A percentile compares a stretch with the other conserved stretches of the same genome.
phyloP scores from a whole-genome alignment of 2,329 filamentous ascomycete genomes.

The Plectosphaerella plurivora region DNA sequence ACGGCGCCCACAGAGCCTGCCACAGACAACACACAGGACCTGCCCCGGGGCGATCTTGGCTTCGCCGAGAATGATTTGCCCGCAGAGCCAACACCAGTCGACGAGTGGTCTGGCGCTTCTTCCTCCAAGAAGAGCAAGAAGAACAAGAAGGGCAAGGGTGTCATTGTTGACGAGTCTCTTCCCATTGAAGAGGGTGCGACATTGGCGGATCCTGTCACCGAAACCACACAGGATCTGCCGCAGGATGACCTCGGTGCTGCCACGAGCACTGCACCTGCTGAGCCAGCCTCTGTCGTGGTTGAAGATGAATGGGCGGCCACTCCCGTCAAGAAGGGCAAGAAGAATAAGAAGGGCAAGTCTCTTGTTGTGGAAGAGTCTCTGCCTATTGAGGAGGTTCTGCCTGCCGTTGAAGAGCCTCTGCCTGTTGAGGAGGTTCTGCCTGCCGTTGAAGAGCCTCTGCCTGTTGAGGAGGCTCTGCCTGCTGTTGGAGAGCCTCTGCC shows the following conservation, averaged over 20 bases:
- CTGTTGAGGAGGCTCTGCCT: not conserved
- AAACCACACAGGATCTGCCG: too few relatives aligned
- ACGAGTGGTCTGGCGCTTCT: constrained; percentile 10
- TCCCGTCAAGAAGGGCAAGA: constrained; percentile 16
- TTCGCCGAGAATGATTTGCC: not conserved
- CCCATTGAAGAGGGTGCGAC: not conserved
- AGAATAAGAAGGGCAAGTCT: constrained; percentile 10
- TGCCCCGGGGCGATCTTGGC: not conserved
- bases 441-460: not conserved
- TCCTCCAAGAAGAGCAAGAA: constrained; percentile 6
- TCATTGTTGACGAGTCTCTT: not conserved
- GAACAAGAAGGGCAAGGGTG: constrained; percentile 1
- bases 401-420: not conserved
- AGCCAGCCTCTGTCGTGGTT: constrained; percentile 6
- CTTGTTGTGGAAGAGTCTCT: too few relatives aligned
- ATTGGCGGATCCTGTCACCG: too few relatives aligned
- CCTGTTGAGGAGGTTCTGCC: not conserved
- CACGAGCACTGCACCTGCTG: too few relatives aligned
- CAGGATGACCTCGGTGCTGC: too few relatives aligned
- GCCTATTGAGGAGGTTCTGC: not conserved
- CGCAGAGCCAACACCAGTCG: not conserved
- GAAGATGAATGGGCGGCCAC: constrained; percentile 8
- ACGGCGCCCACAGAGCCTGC: not conserved
- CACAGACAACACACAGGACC: not conserved
- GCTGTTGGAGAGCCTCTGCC: too few relatives aligned